phyloP scores from a whole-genome alignment of 257 asterid species.

The Solanum dulcamara region DNA sequence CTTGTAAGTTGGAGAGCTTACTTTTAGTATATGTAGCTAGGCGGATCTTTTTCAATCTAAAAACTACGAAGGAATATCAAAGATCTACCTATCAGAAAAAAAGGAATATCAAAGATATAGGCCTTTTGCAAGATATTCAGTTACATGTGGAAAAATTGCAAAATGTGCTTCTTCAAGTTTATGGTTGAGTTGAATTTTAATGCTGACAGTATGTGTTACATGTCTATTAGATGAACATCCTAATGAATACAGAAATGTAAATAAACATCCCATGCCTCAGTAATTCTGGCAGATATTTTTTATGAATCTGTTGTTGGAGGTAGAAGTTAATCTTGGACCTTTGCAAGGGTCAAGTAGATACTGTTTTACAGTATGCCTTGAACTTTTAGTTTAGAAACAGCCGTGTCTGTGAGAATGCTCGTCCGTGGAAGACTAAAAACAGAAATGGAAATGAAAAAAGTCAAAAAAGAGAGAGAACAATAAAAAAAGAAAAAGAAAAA shows the following conservation, averaged over 20 bases:
- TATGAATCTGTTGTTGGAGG: background rate
- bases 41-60: background rate
- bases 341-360: background rate
- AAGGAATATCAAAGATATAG: background rate
- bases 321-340: background rate
- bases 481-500: background rate
- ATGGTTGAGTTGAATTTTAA: background rate
- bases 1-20: background rate
- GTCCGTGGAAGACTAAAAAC: background rate
- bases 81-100: background rate
- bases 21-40: background rate
- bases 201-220: background rate
- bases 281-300: background rate
- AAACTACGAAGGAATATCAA: background rate
- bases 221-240: background rate
- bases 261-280: background rate
- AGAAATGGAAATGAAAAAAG: background rate
- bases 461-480: background rate
- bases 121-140: background rate
- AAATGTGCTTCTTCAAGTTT: background rate
- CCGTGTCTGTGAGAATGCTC: background rate
- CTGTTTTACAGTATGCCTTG: background rate
- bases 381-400: background rate
- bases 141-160: background rate
- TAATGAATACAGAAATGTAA: background rate